Evolutionary conservation across 441 rosid genomes (phyloP).

Genomic region (Corymbia citriodora): DNA sequence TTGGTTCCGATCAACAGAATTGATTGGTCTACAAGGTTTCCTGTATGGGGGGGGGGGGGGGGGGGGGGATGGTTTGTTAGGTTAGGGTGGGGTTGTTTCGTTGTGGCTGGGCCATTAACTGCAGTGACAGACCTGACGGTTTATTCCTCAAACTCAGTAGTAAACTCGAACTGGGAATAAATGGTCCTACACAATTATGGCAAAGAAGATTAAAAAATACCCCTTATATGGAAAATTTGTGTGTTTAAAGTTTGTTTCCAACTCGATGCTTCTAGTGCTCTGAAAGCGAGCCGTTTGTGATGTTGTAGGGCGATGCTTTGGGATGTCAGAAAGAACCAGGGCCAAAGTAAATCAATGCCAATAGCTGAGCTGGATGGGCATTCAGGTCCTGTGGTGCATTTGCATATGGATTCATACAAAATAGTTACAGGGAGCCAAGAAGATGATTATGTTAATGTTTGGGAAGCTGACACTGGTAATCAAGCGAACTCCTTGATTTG

Average conservation of each 20-base stretch:
- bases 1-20: too few relatives aligned
- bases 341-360: slow-evolving; percentile 21
- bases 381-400: slow-evolving; percentile 28
- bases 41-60: too few relatives aligned
- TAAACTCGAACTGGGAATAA: neutral
- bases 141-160: neutral
- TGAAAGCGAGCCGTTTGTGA: neutral
- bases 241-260: neutral
- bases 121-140: neutral
- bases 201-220: neutral
- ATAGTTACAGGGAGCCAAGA: slow-evolving; percentile 45
- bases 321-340: slow-evolving; percentile 50
- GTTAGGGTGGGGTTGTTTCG: neutral
- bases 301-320: slow-evolving; percentile 52
- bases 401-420: slow-evolving; percentile 56
- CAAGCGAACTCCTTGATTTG: slow-evolving; percentile 38
- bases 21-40: too few relatives aligned
- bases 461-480: slow-evolving; percentile 51
- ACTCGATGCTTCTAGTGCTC: neutral
- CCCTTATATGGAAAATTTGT: neutral
- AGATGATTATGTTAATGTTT: slow-evolving; percentile 29
- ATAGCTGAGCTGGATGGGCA: slow-evolving; percentile 53
- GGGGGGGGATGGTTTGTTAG: too few relatives aligned
- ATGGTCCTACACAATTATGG: neutral
- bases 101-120: neutral